Base-by-base conservation (phyloP, 352 stramenopile genomes). In the Globisporangium middletonii region DNA sequence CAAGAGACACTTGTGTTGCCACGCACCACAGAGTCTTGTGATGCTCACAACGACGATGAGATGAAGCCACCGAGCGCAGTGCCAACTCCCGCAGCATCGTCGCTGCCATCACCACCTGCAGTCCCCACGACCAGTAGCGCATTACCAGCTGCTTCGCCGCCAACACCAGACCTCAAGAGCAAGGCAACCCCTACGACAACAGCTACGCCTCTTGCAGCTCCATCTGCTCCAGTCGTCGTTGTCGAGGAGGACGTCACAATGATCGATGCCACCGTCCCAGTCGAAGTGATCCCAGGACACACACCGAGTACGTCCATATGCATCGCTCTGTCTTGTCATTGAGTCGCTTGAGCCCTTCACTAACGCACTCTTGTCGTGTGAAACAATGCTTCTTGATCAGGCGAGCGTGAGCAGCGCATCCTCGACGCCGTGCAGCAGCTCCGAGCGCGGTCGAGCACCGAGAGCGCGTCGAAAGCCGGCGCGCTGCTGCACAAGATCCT, bases 401-500 rank as follows among this genome's bases (percentile, higher is more conserved):
- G 79, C 41, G 79, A 83, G 3, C 76, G 83, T 0, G 83, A 90
- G 42, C 68, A 73, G 50, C 72, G 72, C 12, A 74, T 90, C 19
- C 63, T 82, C 13, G 28, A 62, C 18, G 69, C 83, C 11, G 57
- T 88, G 7, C 67, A 57, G 35, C 57, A 63, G 18, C 60, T 92
- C 0, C 70, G 73, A 26, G 15, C 19, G 4, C 71, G 72, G 5
- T 68, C 84, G 53, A 56, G 57, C 19, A 15, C 38, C 0, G 70
- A 83, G 3, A n/a, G 42, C 18, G 73, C 77, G 3, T n/a, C 49
- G 3, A 76, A 68, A 16, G 69, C 80, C 3, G 65, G 65, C 0
- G 72, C 69, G 2, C 41, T 88, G 23, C 67, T 93, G 16, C 59
- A 88, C 58, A 83, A 83, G 53, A 84, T 93, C 60, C 66, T 93